Percentiles rank a stretch among this genome's conserved stretches.
phyloP scores from a whole-genome alignment of 2,329 filamentous ascomycete species.

The Diaporthe velutina region DNA sequence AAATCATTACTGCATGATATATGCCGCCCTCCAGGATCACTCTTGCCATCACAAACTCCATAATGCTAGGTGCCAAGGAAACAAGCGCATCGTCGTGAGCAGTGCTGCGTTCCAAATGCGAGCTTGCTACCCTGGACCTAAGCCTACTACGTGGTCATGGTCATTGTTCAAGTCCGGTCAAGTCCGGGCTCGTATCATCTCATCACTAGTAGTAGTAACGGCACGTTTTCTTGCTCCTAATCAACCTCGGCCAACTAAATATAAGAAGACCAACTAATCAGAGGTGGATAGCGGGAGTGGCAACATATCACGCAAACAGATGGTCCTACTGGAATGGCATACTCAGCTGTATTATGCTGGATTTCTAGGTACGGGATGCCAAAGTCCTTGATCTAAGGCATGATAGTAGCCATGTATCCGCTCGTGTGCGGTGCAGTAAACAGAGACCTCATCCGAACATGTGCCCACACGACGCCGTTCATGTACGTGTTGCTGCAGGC shows the following conservation, averaged over 20 bases:
- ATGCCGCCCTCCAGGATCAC: neutral
- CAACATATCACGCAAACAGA: neutral
- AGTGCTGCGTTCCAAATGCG: neutral
- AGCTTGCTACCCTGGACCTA: neutral
- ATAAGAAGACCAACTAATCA: too few species aligned
- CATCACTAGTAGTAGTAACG: neutral
- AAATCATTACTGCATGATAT: neutral
- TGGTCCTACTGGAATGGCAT: too few species aligned
- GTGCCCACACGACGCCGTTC: neutral
- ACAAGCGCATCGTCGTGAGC: too few species aligned
- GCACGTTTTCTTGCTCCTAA: neutral
- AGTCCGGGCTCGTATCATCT: neutral
- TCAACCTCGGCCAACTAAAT: too few species aligned
- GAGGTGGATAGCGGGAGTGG: neutral
- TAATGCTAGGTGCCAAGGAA: neutral
- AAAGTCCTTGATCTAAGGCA: neutral
- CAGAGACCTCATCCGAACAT: neutral
- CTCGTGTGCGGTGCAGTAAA: neutral
- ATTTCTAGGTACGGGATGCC: conserved; percentile 14
- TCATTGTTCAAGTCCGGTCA: neutral
- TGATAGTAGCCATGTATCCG: neutral
- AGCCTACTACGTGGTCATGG: too few species aligned
- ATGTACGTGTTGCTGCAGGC: neutral
- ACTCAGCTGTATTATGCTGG: neutral
- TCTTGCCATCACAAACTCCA: neutral